Conservation (phyloP, 2,329 filamentous ascomycete genomes). For the Cytospora piceicola region DNA sequence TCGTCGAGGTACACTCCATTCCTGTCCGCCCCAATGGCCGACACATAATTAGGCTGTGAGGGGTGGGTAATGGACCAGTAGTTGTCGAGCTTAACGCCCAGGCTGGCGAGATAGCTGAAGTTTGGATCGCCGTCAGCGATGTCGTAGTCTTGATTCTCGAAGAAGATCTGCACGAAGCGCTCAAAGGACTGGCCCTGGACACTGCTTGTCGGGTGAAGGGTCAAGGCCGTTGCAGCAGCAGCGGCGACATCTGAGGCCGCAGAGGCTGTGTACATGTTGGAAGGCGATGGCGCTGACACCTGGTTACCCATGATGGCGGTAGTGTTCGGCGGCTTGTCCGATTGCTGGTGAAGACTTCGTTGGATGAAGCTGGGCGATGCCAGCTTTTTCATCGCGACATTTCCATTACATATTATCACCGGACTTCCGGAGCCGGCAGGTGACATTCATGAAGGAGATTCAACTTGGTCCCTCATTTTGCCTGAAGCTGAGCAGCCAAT, state of each 20-base stretch:
- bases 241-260: slow-evolving; percentile 40
- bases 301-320: slow-evolving; percentile 25
- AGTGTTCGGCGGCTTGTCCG: background rate
- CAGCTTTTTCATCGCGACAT: background rate
- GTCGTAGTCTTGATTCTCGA: slow-evolving; percentile 61
- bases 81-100: slow-evolving; percentile 60
- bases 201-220: slow-evolving; percentile 47
- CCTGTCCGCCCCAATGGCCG: slow-evolving; percentile 59
- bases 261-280: slow-evolving; percentile 36
- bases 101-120: slow-evolving; percentile 52
- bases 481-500: slow-evolving; percentile 1
- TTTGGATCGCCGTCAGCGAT: slow-evolving; percentile 53
- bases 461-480: background rate
- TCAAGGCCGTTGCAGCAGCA: slow-evolving; percentile 48
- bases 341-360: background rate
- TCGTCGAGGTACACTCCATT: slow-evolving; percentile 60
- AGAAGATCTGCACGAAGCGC: slow-evolving; percentile 63
- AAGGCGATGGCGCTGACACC: slow-evolving; percentile 24
- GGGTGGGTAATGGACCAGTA: slow-evolving; percentile 61
- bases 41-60: slow-evolving; percentile 65
- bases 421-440: background rate
- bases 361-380: background rate
- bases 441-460: background rate
- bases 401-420: background rate
- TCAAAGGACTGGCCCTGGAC: slow-evolving; percentile 60